Conservation (phyloP, 345 rosid species). For the Erucastrum elatum region DNA sequence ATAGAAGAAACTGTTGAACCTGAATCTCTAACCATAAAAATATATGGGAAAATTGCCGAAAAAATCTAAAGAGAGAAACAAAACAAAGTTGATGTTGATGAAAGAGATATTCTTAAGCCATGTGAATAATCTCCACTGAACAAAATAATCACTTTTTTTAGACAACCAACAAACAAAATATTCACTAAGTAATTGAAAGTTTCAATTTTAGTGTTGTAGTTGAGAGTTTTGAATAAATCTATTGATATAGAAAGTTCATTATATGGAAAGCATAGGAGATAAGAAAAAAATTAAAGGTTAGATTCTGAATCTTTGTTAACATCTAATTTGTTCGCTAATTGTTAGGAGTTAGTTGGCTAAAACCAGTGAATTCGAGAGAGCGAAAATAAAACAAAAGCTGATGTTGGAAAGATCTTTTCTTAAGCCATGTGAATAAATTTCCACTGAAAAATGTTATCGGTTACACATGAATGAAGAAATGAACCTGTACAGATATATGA, state of each 20-base stretch:
- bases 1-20: too few relatives aligned
- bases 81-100: not conserved
- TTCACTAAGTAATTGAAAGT: conserved; percentile 4
- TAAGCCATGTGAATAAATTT: conserved; percentile 24
- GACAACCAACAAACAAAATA: too few relatives aligned
- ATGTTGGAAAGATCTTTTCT: not conserved
- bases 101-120: not conserved
- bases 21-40: too few relatives aligned
- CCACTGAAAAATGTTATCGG: conserved; percentile 32
- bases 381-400: not conserved
- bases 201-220: not conserved
- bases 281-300: too few relatives aligned
- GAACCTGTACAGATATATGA: conserved; percentile 61
- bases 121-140: conserved; percentile 13
- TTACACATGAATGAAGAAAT: conserved; percentile 91
- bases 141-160: not conserved
- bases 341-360: not conserved
- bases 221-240: not conserved
- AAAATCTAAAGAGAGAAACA: too few relatives aligned
- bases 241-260: not conserved
- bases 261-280: too few relatives aligned
- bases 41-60: too few relatives aligned
- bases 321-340: too few relatives aligned
- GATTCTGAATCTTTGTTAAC: too few relatives aligned
- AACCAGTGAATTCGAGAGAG: not conserved